A percentile compares a stretch with the other conserved stretches of the same genome.
These are phyloP conservation scores for Penicillium nucicola DNA, from an alignment of 495 filamentous ascomycete species.

Conservation along the genomic window DNA sequence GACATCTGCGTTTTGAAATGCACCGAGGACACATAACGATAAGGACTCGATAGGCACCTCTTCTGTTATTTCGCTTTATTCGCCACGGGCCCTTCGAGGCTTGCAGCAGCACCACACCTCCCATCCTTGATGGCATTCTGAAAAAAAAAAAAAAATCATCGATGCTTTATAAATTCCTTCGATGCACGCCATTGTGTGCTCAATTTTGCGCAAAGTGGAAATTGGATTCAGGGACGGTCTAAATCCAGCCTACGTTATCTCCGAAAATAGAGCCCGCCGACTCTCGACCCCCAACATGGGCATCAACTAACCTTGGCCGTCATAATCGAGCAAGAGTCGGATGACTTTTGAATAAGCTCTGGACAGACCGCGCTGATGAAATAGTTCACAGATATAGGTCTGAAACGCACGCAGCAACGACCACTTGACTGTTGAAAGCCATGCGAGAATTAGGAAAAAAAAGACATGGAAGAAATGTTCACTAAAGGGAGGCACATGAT, in stretches of 20 bases:
- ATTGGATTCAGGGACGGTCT: neutral
- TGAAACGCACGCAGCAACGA: too few species aligned
- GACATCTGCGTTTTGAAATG: neutral
- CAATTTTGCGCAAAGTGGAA: neutral
- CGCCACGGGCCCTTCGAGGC: neutral
- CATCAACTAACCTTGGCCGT: too few species aligned
- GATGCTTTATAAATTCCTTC: neutral
- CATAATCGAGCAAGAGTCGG: too few species aligned
- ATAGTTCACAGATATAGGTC: too few species aligned
- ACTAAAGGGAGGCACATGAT: neutral
- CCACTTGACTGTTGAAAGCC: too few species aligned
- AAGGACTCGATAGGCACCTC: neutral
- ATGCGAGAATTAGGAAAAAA: too few species aligned
- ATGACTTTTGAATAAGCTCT: too few species aligned
- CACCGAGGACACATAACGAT: neutral
- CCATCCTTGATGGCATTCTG: neutral
- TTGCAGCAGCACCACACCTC: neutral
- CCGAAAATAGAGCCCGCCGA: neutral
- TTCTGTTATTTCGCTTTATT: neutral
- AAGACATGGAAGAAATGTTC: neutral
- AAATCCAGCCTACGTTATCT: neutral
- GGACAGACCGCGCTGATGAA: too few species aligned
- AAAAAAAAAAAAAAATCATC: too few species aligned
- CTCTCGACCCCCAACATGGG: neutral
- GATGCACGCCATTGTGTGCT: neutral